These are phyloP conservation scores for Trichoderma erinaceum DNA, from an alignment of 495 filamentous ascomycete genomes.

Conservation along the genomic window DNA sequence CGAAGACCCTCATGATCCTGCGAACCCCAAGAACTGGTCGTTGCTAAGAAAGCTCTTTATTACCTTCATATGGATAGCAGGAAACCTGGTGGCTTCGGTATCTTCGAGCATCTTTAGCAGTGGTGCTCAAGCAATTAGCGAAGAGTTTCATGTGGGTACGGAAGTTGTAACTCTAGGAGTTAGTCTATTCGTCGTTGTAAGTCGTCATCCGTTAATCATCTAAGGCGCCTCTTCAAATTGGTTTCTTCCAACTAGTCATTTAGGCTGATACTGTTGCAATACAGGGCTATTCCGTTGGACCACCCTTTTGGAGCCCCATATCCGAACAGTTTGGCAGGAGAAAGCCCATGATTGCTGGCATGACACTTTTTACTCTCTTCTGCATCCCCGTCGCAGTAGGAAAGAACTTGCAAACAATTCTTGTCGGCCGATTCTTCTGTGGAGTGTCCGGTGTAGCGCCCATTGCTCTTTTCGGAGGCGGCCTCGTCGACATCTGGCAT, in stretches of 20 bases:
- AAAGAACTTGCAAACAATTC: constrained; percentile 53
- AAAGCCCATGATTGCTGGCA: constrained; percentile 50
- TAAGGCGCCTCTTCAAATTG: not conserved
- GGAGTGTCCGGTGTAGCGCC: constrained; percentile 60
- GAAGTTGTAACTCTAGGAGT: constrained; percentile 50
- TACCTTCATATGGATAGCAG: constrained; percentile 49
- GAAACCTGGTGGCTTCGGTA: constrained; percentile 58
- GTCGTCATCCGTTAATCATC: not conserved
- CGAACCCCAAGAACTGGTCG: constrained; percentile 51
- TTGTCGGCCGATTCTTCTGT: constrained; percentile 55
- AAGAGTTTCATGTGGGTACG: constrained; percentile 40
- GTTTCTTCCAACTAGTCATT: not conserved
- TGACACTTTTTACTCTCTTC: constrained; percentile 52
- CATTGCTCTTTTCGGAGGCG: constrained; percentile 55
- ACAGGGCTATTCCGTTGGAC: constrained; percentile 34
- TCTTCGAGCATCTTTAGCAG: constrained; percentile 50
- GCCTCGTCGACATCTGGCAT: constrained; percentile 56
- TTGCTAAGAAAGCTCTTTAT: constrained; percentile 48
- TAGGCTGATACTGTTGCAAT: constrained; percentile 5
- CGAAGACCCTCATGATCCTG: constrained; percentile 41
- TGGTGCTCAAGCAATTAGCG: constrained; percentile 38
- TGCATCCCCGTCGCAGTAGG: constrained; percentile 57
- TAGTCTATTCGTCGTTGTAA: constrained; percentile 47
- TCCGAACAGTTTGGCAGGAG: constrained; percentile 56
- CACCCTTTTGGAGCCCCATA: constrained; percentile 49